Evolutionary conservation across 768 basidiomycete species (phyloP).

Genomic region (Tricholoma furcatifolium): DNA sequence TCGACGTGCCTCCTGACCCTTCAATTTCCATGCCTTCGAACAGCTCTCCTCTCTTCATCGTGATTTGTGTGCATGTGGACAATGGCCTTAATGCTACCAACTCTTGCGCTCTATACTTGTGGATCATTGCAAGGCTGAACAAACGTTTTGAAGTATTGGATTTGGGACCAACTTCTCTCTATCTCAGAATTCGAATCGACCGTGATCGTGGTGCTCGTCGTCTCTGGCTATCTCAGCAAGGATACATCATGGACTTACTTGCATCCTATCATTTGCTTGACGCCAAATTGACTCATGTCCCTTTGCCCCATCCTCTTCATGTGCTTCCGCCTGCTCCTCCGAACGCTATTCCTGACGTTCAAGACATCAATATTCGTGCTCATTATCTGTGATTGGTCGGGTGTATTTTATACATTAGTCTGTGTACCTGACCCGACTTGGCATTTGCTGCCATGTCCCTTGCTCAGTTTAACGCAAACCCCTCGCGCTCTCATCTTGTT

Average conservation of each 20-base stretch:
- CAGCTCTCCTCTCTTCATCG: no score
- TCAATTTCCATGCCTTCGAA: slow-evolving; percentile 17
- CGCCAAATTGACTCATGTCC: slow-evolving; percentile 14
- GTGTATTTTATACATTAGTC: no score
- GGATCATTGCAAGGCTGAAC: background rate
- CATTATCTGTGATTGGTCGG: no score
- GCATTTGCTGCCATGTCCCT: no score
- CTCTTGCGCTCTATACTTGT: no score
- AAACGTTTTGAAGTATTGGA: background rate
- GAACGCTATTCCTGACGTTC: background rate
- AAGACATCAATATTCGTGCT: no score
- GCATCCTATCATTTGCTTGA: no score
- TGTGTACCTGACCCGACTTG: no score
- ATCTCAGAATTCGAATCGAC: background rate
- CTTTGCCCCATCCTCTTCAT: background rate
- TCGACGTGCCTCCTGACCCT: slow-evolving; percentile 1
- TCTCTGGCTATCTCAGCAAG: background rate
- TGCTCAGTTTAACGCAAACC: no score
- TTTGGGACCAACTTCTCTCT: background rate
- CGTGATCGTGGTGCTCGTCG: background rate
- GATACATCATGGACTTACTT: background rate
- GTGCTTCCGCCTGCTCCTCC: background rate
- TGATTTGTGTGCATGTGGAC: no score
- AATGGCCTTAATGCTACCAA: no score
- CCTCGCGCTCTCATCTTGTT: no score